phyloP scores from a whole-genome alignment of 1,139 yeast genomes.

The Pneumocystis murina region DNA sequence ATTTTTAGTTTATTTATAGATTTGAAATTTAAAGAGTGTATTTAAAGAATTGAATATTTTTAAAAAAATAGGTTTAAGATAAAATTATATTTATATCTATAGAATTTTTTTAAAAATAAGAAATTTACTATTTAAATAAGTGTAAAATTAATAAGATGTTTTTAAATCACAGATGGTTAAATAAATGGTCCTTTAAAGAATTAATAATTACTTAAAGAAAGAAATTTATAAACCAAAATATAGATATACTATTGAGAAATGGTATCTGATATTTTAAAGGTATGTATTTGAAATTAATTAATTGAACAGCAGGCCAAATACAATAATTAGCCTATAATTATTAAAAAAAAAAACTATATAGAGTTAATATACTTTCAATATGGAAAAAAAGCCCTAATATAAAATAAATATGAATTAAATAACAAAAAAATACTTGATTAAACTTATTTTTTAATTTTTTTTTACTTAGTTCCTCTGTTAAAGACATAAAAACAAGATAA shows the following conservation, averaged over 20 bases:
- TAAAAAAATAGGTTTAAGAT: too few relatives aligned
- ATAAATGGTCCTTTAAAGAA: neutral
- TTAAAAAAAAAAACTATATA: neutral
- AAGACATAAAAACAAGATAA: conserved; percentile 53
- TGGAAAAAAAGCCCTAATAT: neutral
- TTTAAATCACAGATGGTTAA: neutral
- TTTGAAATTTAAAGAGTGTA: too few relatives aligned
- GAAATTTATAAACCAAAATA: conserved; percentile 14
- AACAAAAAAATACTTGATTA: conserved; percentile 1
- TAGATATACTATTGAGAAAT: conserved; percentile 1
- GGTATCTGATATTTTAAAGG: conserved; percentile 10
- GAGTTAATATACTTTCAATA: neutral
- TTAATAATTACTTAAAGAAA: neutral
- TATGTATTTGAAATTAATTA: conserved; percentile 39
- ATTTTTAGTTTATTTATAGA: too few relatives aligned
- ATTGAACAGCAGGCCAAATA: conserved; percentile 78
- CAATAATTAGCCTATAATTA: conserved; percentile 43
- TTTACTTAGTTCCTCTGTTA: conserved; percentile 38
- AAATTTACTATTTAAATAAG: neutral
- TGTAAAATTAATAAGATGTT: neutral
- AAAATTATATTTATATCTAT: too few relatives aligned
- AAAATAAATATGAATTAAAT: neutral
- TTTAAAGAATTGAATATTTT: too few relatives aligned
- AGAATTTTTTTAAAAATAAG: too few relatives aligned
- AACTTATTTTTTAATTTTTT: conserved; percentile 13